A percentile compares a stretch with the other conserved stretches of the same genome.
phyloP scores from a whole-genome alignment of 169 alveolate genomes.

The Amoebophrya sp. region DNA sequence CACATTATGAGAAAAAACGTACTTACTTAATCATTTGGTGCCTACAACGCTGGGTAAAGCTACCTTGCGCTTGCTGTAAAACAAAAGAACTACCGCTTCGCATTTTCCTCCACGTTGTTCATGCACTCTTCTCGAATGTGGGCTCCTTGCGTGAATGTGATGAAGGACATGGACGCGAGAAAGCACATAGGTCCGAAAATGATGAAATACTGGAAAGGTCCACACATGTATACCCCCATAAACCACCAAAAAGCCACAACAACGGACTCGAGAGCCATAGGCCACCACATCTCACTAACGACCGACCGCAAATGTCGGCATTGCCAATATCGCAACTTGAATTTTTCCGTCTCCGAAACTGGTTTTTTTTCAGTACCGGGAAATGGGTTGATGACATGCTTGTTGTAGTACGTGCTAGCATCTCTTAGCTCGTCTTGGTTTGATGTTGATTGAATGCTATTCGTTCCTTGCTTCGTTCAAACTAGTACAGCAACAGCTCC shows the following conservation, averaged over 20 bases:
- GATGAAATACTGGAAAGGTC: background rate
- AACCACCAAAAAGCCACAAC: background rate
- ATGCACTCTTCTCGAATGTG: background rate
- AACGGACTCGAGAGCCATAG: background rate
- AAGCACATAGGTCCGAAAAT: background rate
- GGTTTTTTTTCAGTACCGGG: no score
- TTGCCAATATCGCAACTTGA: background rate
- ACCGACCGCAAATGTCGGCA: background rate
- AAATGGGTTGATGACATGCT: no score
- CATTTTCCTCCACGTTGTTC: background rate
- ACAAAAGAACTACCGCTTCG: background rate
- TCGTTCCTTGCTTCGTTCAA: no score
- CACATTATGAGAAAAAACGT: background rate
- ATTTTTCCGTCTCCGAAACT: background rate
- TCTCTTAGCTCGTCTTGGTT: no score
- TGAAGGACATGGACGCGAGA: background rate
- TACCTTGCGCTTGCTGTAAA: no score
- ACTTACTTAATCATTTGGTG: no score
- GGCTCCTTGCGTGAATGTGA: background rate
- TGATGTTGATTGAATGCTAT: no score
- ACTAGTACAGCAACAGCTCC: no score
- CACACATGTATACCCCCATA: background rate
- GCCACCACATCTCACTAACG: background rate
- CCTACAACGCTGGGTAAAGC: no score
- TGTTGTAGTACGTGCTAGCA: no score